Base-by-base conservation (phyloP, 257 asterid genomes). In the Fraxinus cuspidata region DNA sequence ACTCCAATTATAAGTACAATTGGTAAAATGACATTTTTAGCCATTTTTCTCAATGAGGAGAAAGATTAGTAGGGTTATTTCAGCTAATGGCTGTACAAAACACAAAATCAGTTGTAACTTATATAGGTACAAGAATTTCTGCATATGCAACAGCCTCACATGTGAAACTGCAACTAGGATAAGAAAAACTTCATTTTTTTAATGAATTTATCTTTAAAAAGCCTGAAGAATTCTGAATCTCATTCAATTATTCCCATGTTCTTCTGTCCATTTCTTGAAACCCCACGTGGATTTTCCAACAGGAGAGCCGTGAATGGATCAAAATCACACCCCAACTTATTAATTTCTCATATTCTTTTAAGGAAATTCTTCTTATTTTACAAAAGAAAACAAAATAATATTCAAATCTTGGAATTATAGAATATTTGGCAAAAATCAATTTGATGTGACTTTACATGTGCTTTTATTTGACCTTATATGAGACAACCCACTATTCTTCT, bases 281-380 rank as follows among this genome's bases (percentile, higher is more conserved):
- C 18, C n/a, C n/a, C 53, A 44, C 53, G 16, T 44, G 92, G 86
- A 80, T 85, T n/a, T 74, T 80, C 82, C 81, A 70, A 44, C 73
- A 71, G 76, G 71, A 73, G 78, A 78, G 77, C 75, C 86, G 82
- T 82, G 77, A 84, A 73, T 85, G 71, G 83, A 80, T 82, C 86
- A 53, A 83, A 79, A 51, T 76, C 66, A 40, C 38, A 71, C 34
- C 68, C 35, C 51, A 19, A 72, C 37, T 73, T 75, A 78, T 81
- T 82, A 35, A 71, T 69, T 78, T 79, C 65, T 72, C 65, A 74
- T 74, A 60, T 80, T 71, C 74, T 78, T 70, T 76, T 38, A 73
- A 78, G 65, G 77, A 15, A 13, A 7, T 79, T 72, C 77, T 81
- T 56, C 81, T 75, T 78, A 67, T 34, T 67, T 27, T 69, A 60